These are phyloP conservation scores for Diaporthe batatas DNA, from an alignment of 2,329 filamentous ascomycete genomes.

Conservation along the genomic window DNA sequence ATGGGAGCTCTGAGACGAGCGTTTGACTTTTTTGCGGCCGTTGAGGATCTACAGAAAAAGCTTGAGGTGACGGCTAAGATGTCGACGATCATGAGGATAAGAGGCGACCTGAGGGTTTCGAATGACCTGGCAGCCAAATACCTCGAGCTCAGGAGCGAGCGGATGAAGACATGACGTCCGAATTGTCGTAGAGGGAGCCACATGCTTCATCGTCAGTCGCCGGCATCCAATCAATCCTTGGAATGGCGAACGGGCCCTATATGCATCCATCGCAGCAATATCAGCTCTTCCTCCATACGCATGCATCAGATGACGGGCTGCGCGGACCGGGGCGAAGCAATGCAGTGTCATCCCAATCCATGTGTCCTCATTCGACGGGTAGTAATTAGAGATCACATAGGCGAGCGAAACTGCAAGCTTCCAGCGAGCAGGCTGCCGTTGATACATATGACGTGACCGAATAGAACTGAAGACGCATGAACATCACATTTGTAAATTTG, in stretches of 20 bases:
- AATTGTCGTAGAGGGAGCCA: not conserved
- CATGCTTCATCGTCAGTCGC: not conserved
- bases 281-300: too few species aligned
- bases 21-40: conserved; percentile 72
- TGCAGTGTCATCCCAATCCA: not conserved
- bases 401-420: not conserved
- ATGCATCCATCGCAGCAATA: not conserved
- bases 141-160: conserved; percentile 66
- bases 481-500: conserved; percentile 9
- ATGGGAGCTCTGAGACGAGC: conserved; percentile 73
- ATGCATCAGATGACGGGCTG: not conserved
- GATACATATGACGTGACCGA: not conserved
- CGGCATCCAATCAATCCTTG: not conserved
- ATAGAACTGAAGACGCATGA: not conserved
- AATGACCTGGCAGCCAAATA: conserved; percentile 78
- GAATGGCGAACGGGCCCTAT: not conserved
- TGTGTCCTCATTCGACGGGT: not conserved
- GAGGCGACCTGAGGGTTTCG: conserved; percentile 73
- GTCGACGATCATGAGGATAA: conserved; percentile 79
- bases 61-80: conserved; percentile 88
- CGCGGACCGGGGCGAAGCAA: too few species aligned
- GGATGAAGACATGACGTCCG: conserved; percentile 14
- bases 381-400: not conserved
- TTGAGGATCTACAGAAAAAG: conserved; percentile 78
- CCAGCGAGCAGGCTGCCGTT: not conserved